Conservation (phyloP, 192 early-diverging fungal genomes). For the Umbelopsis vinacea region DNA sequence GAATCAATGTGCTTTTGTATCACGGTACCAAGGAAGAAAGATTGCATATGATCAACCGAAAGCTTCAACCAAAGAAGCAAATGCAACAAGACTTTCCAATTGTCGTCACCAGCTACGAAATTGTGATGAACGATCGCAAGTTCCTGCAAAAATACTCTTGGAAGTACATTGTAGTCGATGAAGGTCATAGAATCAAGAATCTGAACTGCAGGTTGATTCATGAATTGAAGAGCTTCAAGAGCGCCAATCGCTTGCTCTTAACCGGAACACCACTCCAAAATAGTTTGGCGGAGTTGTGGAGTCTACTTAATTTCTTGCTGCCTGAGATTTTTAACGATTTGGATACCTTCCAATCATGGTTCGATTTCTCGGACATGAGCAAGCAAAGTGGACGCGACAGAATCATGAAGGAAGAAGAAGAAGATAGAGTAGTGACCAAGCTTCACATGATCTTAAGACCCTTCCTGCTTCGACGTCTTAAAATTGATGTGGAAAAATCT, state of each 20-base stretch:
- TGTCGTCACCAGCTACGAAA: slow-evolving; percentile 92
- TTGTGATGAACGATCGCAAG: slow-evolving; percentile 82
- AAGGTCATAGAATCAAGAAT: slow-evolving; percentile 98
- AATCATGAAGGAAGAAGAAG: slow-evolving; percentile 69
- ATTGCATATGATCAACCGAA: slow-evolving; percentile 65
- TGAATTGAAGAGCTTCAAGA: slow-evolving; percentile 84
- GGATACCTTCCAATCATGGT: slow-evolving; percentile 87
- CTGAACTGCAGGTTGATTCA: slow-evolving; percentile 86
- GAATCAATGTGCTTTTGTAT: slow-evolving; percentile 80
- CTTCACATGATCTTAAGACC: slow-evolving; percentile 89
- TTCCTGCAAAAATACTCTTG: slow-evolving; percentile 62
- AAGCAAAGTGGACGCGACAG: slow-evolving; percentile 64
- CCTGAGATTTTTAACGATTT: slow-evolving; percentile 95
- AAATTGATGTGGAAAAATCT: slow-evolving; percentile 81
- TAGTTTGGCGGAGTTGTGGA: slow-evolving; percentile 93
- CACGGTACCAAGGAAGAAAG: slow-evolving; percentile 82
- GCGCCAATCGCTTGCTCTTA: slow-evolving; percentile 86
- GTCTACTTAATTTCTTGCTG: slow-evolving; percentile 90
- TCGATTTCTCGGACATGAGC: slow-evolving; percentile 78
- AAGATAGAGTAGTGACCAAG: slow-evolving; percentile 72
- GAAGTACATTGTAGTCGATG: slow-evolving; percentile 95
- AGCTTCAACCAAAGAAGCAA: slow-evolving; percentile 62
- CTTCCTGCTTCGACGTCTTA: slow-evolving; percentile 61
- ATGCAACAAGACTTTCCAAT: slow-evolving; percentile 68
- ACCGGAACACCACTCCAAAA: slow-evolving; percentile 97